Conservation (phyloP, 2,329 filamentous ascomycete species). For the Raffaelea ambrosiae region DNA sequence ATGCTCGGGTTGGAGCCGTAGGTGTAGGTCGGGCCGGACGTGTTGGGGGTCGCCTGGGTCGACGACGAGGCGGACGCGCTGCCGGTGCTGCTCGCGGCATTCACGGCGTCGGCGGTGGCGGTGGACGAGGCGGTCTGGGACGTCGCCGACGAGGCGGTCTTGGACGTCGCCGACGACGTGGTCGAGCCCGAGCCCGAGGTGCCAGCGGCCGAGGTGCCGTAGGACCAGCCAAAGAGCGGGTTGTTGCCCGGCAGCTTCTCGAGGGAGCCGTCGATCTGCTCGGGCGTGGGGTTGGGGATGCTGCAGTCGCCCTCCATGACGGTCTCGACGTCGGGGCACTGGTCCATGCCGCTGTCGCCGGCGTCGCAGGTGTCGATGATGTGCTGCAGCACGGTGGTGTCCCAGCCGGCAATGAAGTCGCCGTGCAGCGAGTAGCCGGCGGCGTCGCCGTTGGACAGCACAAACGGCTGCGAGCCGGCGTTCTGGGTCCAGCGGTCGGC, state of each 20-base stretch:
- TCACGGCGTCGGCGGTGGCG: background rate
- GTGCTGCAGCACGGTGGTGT: conserved; percentile 52
- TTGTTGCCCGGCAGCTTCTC: conserved; percentile 46
- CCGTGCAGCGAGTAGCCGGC: conserved; percentile 64
- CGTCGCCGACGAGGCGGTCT: background rate
- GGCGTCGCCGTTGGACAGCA: conserved; percentile 59
- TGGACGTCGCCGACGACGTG: too few relatives aligned
- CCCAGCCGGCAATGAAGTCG: conserved; percentile 69
- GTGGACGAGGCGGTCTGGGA: background rate
- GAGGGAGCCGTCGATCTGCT: conserved; percentile 34
- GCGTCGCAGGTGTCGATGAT: conserved; percentile 61
- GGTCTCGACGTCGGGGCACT: conserved; percentile 49
- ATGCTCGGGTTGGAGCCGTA: too few relatives aligned
- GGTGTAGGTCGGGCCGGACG: too few relatives aligned
- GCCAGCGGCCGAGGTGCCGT: too few relatives aligned
- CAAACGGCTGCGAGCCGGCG: conserved; percentile 52
- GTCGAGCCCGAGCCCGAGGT: background rate
- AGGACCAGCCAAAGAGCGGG: conserved; percentile 42
- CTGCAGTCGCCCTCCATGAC: conserved; percentile 41
- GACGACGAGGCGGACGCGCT: too few relatives aligned
- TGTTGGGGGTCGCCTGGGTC: too few relatives aligned
- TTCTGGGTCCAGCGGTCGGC: conserved; percentile 43
- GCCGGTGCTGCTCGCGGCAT: too few relatives aligned
- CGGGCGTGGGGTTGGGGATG: conserved; percentile 37
- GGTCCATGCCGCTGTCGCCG: conserved; percentile 50